These are phyloP conservation scores for Epichloe coenophiala DNA, from an alignment of 2,329 filamentous ascomycete genomes.

Conservation along the genomic window DNA sequence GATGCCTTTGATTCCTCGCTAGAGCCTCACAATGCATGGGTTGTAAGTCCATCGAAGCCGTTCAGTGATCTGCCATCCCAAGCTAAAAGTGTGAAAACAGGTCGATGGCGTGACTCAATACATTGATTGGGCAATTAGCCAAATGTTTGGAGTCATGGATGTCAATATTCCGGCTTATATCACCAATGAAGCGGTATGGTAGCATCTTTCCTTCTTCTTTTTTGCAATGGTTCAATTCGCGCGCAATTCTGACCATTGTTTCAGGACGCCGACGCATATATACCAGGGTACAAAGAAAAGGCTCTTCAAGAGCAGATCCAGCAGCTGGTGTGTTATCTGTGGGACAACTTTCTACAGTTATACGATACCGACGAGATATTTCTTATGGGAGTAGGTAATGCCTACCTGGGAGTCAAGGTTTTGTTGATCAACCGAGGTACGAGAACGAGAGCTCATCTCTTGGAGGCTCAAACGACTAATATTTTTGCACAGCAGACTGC, in stretches of 20 bases:
- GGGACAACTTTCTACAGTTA: constrained; percentile 92
- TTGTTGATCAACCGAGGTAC: constrained; percentile 65
- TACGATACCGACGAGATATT: constrained; percentile 62
- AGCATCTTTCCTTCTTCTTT: neutral
- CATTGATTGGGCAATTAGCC: constrained; percentile 67
- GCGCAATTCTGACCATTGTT: neutral
- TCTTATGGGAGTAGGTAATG: constrained; percentile 78
- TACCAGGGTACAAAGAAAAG: constrained; percentile 29
- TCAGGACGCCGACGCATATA: constrained; percentile 35
- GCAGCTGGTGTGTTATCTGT: constrained; percentile 72
- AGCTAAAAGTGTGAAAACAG: constrained; percentile 31
- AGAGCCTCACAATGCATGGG: constrained; percentile 74
- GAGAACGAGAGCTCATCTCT: neutral
- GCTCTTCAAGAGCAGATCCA: constrained; percentile 47
- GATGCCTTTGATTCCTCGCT: constrained; percentile 58
- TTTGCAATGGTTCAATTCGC: neutral
- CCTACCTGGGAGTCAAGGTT: constrained; percentile 71
- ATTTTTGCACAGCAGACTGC: constrained; percentile 31
- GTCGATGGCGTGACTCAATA: constrained; percentile 71
- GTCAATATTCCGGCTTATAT: constrained; percentile 77
- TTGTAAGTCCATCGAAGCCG: constrained; percentile 43
- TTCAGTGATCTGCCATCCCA: neutral
- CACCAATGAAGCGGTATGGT: constrained; percentile 43
- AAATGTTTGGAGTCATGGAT: constrained; percentile 76
- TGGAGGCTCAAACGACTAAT: neutral